Percentiles rank a stretch among this genome's conserved stretches.
Conservation (phyloP, 179 eudicot genomes). For the Nepenthes alata region DNA sequence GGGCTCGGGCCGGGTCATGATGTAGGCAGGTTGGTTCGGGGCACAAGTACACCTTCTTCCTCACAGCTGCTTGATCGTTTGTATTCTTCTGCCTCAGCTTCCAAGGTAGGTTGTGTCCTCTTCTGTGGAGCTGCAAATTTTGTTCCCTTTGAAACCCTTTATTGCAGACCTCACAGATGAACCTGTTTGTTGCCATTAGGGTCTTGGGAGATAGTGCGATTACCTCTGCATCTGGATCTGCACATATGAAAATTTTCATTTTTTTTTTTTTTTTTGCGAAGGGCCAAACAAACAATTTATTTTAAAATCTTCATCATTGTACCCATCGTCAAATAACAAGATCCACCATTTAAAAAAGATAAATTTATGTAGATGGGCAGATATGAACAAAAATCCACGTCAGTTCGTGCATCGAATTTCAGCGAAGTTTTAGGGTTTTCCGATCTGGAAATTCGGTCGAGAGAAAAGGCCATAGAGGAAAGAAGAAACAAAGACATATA, state of each 20-base stretch:
- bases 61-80: constrained; percentile 13
- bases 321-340: too few species aligned
- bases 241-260: too few species aligned
- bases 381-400: constrained; percentile 25
- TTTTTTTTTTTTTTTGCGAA: too few species aligned
- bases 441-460: neutral
- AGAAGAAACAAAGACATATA: constrained; percentile 13
- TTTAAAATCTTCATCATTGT: too few species aligned
- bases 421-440: constrained; percentile 12
- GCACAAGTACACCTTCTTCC: constrained; percentile 26
- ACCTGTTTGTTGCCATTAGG: constrained; percentile 29
- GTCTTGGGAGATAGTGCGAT: constrained; percentile 29
- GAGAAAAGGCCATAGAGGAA: constrained; percentile 8
- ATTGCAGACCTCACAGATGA: constrained; percentile 32
- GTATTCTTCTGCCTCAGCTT: constrained; percentile 24
- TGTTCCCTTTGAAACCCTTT: constrained; percentile 35
- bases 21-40: constrained; percentile 28
- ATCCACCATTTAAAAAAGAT: too few species aligned
- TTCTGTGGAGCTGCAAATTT: constrained; percentile 29
- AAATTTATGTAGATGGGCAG: neutral
- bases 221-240: constrained; percentile 37
- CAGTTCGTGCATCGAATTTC: constrained; percentile 17
- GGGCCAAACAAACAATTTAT: neutral
- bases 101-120: constrained; percentile 37
- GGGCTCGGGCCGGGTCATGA: constrained; percentile 30